Evolutionary conservation across 108 stramenopile species (phyloP).

Genomic region (Cyclotella baltica): DNA sequence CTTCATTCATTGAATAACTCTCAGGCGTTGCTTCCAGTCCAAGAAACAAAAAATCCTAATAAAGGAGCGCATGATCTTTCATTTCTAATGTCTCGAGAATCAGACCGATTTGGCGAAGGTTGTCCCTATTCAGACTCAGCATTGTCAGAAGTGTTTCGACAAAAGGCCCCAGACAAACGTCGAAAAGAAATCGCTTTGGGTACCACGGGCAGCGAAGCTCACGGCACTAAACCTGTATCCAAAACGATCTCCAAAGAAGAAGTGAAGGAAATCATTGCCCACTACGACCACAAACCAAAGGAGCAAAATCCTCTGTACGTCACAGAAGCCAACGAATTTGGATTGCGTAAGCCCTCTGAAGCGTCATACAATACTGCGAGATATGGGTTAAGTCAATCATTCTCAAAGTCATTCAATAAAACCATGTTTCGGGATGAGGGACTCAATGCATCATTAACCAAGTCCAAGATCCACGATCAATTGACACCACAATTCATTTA

Average conservation of each 20-base stretch:
- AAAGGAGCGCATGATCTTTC: conserved; percentile 34
- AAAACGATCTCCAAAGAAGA: conserved; percentile 45
- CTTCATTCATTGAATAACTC: conserved; percentile 21
- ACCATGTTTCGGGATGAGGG: conserved; percentile 70
- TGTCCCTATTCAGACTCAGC: conserved; percentile 43
- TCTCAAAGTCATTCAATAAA: conserved; percentile 71
- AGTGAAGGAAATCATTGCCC: conserved; percentile 39
- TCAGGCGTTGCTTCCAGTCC: not conserved
- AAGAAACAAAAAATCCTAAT: not conserved
- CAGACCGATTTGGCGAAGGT: conserved; percentile 51
- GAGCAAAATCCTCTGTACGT: conserved; percentile 64
- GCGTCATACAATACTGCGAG: conserved; percentile 66
- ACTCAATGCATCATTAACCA: conserved; percentile 63
- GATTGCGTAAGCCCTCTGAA: conserved; percentile 59
- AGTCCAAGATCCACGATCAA: conserved; percentile 52
- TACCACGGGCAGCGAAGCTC: conserved; percentile 4
- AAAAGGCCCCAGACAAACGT: conserved; percentile 49
- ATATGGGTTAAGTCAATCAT: conserved; percentile 64
- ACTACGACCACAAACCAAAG: conserved; percentile 69
- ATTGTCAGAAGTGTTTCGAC: conserved; percentile 51
- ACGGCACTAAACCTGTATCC: not conserved
- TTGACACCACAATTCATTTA: conserved; percentile 34
- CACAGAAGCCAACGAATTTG: conserved; percentile 70
- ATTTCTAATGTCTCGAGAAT: conserved; percentile 58
- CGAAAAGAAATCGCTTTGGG: conserved; percentile 39